Base-by-base conservation (phyloP, 176 grass and related monocot genomes). In the Coix lacrymajobi region DNA sequence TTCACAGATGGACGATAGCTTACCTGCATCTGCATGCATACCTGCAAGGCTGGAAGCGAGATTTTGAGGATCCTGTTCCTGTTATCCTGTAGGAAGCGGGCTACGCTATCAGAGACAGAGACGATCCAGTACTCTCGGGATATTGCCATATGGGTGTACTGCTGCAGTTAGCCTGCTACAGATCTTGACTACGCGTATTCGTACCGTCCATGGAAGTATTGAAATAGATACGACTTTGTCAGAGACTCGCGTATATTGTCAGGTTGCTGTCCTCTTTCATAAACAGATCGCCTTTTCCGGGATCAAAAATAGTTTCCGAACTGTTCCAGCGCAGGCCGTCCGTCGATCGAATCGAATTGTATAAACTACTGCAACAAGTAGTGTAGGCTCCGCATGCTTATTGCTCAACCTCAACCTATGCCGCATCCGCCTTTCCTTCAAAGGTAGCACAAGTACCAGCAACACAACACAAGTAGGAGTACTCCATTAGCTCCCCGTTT, bases 281-380 rank as follows among this genome's bases (percentile, higher is more conserved):
- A 46, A 84, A 60, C 76, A 62, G 81, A 62, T 76, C 82, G 32
- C 74, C 76, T 89, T 46, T 66, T 38, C 64, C 25, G n/a, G 62
- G 72, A 79, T 49, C 66, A 12, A 57, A 83, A 61, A 80, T 75
- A 6, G 17, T 78, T 22, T 14, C n/a, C 5, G 4, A 12, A n/a
- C 20, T 15, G 32, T 51, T 40, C 19, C 33, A 57, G 32, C 10
- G 48, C 48, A 39, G 49, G 15, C 29, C 29, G n/a, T n/a, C n/a
- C n/a, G n/a, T n/a, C 20, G 33, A 46, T 28, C 29, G 20, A 37
- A 48, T 89, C 69, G 70, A 33, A 85, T 38, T 56, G 54, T 24
- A 24, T 24, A 24, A 57, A 54, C 1, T 41, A 38, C 44, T 45
- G 26, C 26, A 41, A 40, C 67, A 63, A 76, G 79, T 15, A 85